Conservation (phyloP, 441 rosid genomes). For the Pelargonium fulgidum region DNA sequence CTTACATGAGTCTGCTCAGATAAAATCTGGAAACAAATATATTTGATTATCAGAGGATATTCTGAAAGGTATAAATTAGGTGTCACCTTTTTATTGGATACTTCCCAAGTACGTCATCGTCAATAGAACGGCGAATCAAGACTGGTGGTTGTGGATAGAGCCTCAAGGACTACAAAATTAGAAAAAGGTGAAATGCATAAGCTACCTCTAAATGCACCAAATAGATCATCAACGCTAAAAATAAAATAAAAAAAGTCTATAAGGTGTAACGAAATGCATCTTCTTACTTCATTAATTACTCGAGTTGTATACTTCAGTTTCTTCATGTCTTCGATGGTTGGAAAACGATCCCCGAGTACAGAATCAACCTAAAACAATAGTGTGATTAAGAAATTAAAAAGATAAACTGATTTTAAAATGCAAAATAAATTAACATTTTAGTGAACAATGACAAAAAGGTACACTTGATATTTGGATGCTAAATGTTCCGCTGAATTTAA, state of each 20-base stretch:
- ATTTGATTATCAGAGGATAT: background rate
- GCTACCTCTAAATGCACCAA: slow-evolving; percentile 10
- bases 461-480: background rate
- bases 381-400: background rate
- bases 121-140: slow-evolving; percentile 80
- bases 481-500: too few species aligned
- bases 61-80: slow-evolving; percentile 3
- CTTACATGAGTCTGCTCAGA: too few species aligned
- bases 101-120: slow-evolving; percentile 63
- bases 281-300: slow-evolving; percentile 82
- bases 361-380: slow-evolving; percentile 62
- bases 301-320: slow-evolving; percentile 86
- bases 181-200: slow-evolving; percentile 17
- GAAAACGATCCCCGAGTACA: slow-evolving; percentile 81
- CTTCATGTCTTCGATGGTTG: slow-evolving; percentile 79
- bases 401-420: slow-evolving; percentile 3
- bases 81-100: slow-evolving; percentile 74
- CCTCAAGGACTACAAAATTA: slow-evolving; percentile 64
- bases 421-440: slow-evolving; percentile 12
- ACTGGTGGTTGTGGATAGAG: slow-evolving; percentile 99
- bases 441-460: background rate
- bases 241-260: background rate
- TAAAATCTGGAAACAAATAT: too few species aligned
- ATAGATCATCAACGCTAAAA: background rate
- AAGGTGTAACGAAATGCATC: background rate